Evolutionary conservation across 768 basidiomycete species (phyloP), one percentile per base, ranked within the genome.

Genomic region (Termitomyces eurrhizus): DNA sequence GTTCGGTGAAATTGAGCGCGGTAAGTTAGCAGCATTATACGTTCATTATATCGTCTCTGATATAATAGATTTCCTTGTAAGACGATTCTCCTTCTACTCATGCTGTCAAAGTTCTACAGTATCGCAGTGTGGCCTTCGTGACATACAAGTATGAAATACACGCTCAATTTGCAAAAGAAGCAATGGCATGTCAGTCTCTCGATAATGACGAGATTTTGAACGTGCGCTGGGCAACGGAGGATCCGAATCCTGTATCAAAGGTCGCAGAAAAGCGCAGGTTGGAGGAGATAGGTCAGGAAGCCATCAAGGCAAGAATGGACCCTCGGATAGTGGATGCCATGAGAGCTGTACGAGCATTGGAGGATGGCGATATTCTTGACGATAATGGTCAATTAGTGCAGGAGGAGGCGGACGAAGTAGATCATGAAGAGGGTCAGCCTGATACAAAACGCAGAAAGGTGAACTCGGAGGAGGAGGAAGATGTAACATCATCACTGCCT

Each of bases 181-280:
- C 96, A 0, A 99, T 99, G 97, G 93, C 96, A 16, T 95, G 95
- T 73, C 97, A 99, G 74, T 95, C 92, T 18, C 80, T 98, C 64
- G 97, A 98, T 71, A 91, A 93, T 67, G 95, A 97, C 71, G 97
- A 99, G 69, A 95, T 98, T 62, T 82, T 98, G 62, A 99, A 99
- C 73, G 95, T 98, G 56, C 89, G 96, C 52, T 99, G 97, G 97
- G 97, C 97, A 39, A 98, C 96, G 0, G 96, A 97, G 70, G 97
- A 99, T 72, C 97, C 97, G 1, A 99, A 99, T 71, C 97, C 96
- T 1, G 86, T 85, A 0, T 87, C 90, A 63, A 95, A 95, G 67
- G 86, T 90, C 8, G 83, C 85, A 0, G 97, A 98, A 74, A 90
- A 94, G 68, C 80, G 83, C 9, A 80, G 95, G 13, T 71, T 99